Conservation (phyloP, 2,329 filamentous ascomycete species). For the Aspergillus alliaceus region DNA sequence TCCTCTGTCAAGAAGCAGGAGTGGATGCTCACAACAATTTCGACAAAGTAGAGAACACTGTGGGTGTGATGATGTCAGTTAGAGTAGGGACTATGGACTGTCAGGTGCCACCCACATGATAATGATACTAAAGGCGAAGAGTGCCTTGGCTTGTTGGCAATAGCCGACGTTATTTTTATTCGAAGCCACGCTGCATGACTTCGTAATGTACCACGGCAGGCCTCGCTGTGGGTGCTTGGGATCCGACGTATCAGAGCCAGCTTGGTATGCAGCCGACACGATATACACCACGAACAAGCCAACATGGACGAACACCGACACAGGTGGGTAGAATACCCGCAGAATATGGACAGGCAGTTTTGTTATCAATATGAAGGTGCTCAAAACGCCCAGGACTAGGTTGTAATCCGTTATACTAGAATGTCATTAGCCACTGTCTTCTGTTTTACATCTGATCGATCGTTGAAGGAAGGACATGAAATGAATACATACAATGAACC, state of each 20-base stretch:
- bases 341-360: constrained; percentile 59
- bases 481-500: constrained; percentile 54
- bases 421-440: constrained; percentile 10
- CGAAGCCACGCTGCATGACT: constrained; percentile 56
- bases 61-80: constrained; percentile 12
- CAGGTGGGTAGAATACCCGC: constrained; percentile 56
- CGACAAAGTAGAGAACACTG: constrained; percentile 52
- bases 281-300: constrained; percentile 54
- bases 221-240: constrained; percentile 54
- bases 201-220: constrained; percentile 64
- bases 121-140: constrained; percentile 57
- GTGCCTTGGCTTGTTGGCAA: constrained; percentile 60
- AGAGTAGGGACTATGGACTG: neutral
- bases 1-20: constrained; percentile 47
- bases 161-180: constrained; percentile 50
- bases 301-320: constrained; percentile 55
- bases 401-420: constrained; percentile 61
- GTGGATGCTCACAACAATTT: constrained; percentile 49
- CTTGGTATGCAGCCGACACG: constrained; percentile 57
- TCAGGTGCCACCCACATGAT: constrained; percentile 52
- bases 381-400: constrained; percentile 60
- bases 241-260: constrained; percentile 59
- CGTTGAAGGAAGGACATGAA: neutral
- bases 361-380: constrained; percentile 60
- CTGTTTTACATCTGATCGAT: neutral